Evolutionary conservation across 768 basidiomycete species (phyloP), one percentile per base, ranked within the genome.

Genomic region (Serendipita sp.): DNA sequence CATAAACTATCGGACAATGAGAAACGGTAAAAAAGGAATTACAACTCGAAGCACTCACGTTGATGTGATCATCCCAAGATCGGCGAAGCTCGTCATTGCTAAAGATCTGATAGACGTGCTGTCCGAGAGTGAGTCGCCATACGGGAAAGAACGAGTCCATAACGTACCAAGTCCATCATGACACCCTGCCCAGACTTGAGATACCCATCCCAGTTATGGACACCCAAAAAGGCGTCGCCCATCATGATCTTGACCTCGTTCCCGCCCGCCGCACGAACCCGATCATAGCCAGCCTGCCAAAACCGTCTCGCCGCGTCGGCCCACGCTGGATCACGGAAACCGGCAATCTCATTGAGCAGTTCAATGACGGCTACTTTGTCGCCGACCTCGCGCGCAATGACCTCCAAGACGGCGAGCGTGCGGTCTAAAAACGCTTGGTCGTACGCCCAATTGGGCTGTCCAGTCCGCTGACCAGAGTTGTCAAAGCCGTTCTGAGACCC

Each of bases 61-160:
- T 70, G 63, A 87, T 75, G 67, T 88, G 85, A 13, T 83, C 75
- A 63, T 79, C 75, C 56, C 77, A 74, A 14, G 83, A 74, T 9
- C 81, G 77, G 31, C 74, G 69, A 5, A 88, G 74, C 67, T 86
- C 80, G 2, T 67, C 66, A 66, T 78, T 74, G 64, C 80, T 82
- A 74, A 88, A 88, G 61, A 88, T 79, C 70, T 87, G 86, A 67
- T 88, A 88, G 70, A 83, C 79, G 69, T 88, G 85, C 81, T 85
- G 61, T n/a, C n/a, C n/a, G n/a, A n/a, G n/a, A n/a, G n/a, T n/a
- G n/a, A n/a, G n/a, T n/a, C n/a, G n/a, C n/a, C n/a, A n/a, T n/a
- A n/a, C n/a, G n/a, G n/a, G n/a, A n/a, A n/a, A n/a, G n/a, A n/a
- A n/a, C n/a, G n/a, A n/a, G n/a, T 7, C 7, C 7, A 14, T 7